Conservation (phyloP, 2,329 filamentous ascomycete species). For the Drechslerella dactyloides region DNA sequence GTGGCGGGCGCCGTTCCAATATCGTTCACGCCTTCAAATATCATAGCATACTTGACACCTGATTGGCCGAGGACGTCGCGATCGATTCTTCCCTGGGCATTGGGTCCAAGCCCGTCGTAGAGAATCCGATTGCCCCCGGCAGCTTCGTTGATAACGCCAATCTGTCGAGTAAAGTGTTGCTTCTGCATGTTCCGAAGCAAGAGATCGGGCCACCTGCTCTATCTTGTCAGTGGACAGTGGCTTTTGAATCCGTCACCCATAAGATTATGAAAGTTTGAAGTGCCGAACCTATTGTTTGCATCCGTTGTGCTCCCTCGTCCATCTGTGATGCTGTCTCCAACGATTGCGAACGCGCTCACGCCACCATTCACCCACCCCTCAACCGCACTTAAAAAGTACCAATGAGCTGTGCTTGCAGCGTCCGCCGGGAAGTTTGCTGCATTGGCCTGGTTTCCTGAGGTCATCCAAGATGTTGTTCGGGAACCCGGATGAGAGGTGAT, state of each 20-base stretch:
- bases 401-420: conserved; percentile 58
- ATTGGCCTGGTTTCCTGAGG: conserved; percentile 65
- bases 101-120: conserved; percentile 68
- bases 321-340: conserved; percentile 72
- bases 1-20: conserved; percentile 65
- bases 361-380: conserved; percentile 64
- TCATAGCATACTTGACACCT: conserved; percentile 67
- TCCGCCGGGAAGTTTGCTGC: conserved; percentile 59
- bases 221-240: not conserved
- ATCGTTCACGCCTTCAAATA: conserved; percentile 74
- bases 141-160: conserved; percentile 70
- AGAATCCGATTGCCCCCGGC: conserved; percentile 73
- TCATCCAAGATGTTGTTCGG: conserved; percentile 68
- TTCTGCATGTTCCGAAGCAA: conserved; percentile 64
- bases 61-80: conserved; percentile 69
- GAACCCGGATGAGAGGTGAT: conserved; percentile 72
- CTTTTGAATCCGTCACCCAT: not conserved
- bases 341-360: conserved; percentile 62
- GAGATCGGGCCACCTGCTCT: conserved; percentile 65
- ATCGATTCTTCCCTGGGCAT: conserved; percentile 67
- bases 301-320: conserved; percentile 68
- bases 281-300: conserved; percentile 63
- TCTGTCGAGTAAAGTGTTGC: conserved; percentile 60
- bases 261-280: conserved; percentile 1
- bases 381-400: conserved; percentile 68